Evolutionary conservation across 1,284 basidiomycete species (phyloP).

Genomic region (Ganoderma meredithae): DNA sequence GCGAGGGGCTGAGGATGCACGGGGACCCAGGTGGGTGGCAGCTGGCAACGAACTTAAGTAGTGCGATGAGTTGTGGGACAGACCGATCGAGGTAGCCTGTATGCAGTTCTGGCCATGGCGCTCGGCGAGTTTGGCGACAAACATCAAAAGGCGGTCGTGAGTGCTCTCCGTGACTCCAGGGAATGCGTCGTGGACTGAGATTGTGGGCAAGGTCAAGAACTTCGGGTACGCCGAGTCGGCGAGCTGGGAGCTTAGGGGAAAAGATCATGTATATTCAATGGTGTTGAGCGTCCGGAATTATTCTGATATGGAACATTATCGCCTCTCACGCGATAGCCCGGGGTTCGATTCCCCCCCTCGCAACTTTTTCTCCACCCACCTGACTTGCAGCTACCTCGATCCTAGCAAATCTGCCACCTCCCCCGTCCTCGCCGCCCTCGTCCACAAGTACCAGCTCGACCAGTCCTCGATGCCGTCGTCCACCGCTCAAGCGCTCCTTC

Average conservation of each 20-base stretch:
- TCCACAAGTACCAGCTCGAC: slow-evolving; percentile 18
- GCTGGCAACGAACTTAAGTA: not conserved
- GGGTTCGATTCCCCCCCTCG: slow-evolving; percentile 2
- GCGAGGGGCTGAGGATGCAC: not conserved
- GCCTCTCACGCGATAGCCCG: slow-evolving; percentile 5
- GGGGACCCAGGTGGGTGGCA: not conserved
- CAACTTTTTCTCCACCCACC: not conserved
- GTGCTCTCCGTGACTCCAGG: not conserved
- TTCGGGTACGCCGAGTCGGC: too few relatives aligned
- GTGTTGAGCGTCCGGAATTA: not conserved
- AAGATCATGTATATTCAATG: too few relatives aligned
- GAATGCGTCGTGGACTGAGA: not conserved
- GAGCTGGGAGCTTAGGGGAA: too few relatives aligned
- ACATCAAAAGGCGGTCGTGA: not conserved
- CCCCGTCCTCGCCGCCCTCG: slow-evolving; percentile 9
- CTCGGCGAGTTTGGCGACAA: not conserved
- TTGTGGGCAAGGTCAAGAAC: not conserved
- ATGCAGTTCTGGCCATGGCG: not conserved
- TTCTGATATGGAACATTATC: slow-evolving; percentile 4
- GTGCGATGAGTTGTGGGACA: not conserved
- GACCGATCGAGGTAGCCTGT: not conserved
- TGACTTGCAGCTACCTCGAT: slow-evolving; percentile 2
- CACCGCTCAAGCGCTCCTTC: slow-evolving; percentile 7
- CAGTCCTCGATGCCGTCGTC: slow-evolving; percentile 11
- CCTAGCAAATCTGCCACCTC: not conserved